Conservation (phyloP, 805 yeast species). For the Monosporozyma unispora region DNA sequence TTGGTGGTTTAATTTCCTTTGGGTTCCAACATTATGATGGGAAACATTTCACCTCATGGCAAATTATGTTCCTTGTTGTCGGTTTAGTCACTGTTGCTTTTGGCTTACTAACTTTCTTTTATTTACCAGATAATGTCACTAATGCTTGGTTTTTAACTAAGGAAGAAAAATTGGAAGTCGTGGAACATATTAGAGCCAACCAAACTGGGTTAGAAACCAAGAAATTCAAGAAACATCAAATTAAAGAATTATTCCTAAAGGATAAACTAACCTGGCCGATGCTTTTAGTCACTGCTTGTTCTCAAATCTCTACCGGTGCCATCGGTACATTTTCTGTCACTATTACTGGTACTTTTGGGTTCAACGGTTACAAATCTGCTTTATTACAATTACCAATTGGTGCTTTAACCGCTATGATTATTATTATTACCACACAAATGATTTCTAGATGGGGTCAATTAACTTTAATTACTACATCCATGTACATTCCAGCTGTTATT, state of each 20-base stretch:
- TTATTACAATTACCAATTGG: constrained; percentile 52
- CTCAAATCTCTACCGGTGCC: constrained; percentile 44
- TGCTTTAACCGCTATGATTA: constrained; percentile 36
- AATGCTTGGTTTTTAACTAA: constrained; percentile 34
- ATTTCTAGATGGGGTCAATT: constrained; percentile 31
- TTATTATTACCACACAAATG: constrained; percentile 33
- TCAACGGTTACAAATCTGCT: constrained; percentile 36
- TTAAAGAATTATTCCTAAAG: constrained; percentile 36
- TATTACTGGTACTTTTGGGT: constrained; percentile 45
- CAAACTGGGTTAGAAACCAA: constrained; percentile 46
- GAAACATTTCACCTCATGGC: constrained; percentile 45
- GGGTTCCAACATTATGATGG: constrained; percentile 45
- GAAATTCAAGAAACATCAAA: constrained; percentile 37
- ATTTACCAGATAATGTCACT: constrained; percentile 44
- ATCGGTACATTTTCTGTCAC: constrained; percentile 46
- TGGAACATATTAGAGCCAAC: constrained; percentile 39
- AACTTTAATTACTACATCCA: constrained; percentile 31
- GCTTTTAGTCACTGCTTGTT: constrained; percentile 37
- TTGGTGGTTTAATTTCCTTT: constrained; percentile 41
- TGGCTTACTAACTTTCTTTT: constrained; percentile 37
- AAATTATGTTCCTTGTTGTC: constrained; percentile 47
- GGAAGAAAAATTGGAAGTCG: constrained; percentile 37
- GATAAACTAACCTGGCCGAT: constrained; percentile 46
- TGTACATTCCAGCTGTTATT: constrained; percentile 41
- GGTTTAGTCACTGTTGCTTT: constrained; percentile 45